Conservation (phyloP, 1,139 yeast species). For the Sugiyamaella xylanicola region DNA sequence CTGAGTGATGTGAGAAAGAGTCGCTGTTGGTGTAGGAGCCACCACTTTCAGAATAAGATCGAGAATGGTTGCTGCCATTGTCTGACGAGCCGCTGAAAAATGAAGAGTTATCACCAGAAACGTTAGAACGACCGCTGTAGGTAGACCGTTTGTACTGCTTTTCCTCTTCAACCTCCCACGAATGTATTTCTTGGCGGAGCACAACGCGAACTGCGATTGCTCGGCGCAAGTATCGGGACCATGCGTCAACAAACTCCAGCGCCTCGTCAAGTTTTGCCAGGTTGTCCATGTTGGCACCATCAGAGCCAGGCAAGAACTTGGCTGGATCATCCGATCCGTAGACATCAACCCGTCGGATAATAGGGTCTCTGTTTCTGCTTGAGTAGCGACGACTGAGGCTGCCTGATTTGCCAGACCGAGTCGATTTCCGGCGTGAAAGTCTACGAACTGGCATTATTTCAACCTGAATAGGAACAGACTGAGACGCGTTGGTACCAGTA, state of each 20-base stretch:
- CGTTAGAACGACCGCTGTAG: not conserved
- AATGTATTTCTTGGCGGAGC: slow-evolving; percentile 37
- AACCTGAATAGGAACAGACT: slow-evolving; percentile 3
- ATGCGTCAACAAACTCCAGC: slow-evolving; percentile 40
- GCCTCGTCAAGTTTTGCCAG: slow-evolving; percentile 35
- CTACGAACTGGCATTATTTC: slow-evolving; percentile 18
- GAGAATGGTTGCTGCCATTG: not conserved
- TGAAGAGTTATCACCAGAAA: slow-evolving; percentile 14
- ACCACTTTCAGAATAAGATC: not conserved
- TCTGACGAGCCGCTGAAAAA: slow-evolving; percentile 9
- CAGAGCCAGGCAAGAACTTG: slow-evolving; percentile 17
- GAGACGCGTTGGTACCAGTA: not conserved
- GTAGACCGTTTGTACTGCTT: slow-evolving; percentile 27
- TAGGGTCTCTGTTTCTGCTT: slow-evolving; percentile 21
- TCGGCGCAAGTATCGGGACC: slow-evolving; percentile 41
- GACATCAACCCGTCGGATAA: slow-evolving; percentile 31
- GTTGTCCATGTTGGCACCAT: slow-evolving; percentile 21
- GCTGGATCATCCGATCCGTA: slow-evolving; percentile 31
- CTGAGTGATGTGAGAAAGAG: not conserved
- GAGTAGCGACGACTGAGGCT: slow-evolving; percentile 2
- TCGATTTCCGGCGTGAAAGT: slow-evolving; percentile 18
- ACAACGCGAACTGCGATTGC: slow-evolving; percentile 41
- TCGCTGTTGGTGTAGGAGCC: not conserved
- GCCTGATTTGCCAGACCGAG: slow-evolving; percentile 5
- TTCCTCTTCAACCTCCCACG: slow-evolving; percentile 33